Evolutionary conservation across 176 grass and related monocot genomes (phyloP), one percentile per base, ranked within the genome.

Genomic region (Pharus latifolius): DNA sequence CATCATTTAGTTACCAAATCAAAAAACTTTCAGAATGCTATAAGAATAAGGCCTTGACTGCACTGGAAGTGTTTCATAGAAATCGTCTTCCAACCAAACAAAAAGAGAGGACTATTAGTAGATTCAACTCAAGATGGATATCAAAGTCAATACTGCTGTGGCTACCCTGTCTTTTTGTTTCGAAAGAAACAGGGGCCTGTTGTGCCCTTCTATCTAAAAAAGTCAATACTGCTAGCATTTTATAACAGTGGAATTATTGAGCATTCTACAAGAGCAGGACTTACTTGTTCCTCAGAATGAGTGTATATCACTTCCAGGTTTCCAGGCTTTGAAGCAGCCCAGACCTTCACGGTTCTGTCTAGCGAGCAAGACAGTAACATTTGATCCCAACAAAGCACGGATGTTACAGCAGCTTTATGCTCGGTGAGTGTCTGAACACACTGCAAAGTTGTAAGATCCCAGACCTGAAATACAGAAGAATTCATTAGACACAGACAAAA

Each of bases 321-420:
- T 60, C 67, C 84, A 61, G 49, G 78, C 42, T 88, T 46, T 65
- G 62, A 78, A 35, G 70, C 27, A 66, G 51, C 48, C 88, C 88
- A 91, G 35, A 78, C 51, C 73, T 87, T 91, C 42, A 88, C 24
- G 1, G 80, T 75, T 59, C 65, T 70, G 69, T 91, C 88, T 34
- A 91, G 47, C 15, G 89, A 92, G 55, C 80, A 87, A 60, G 84
- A 87, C 33, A 91, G 16, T 75, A 81, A 61, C 42, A 84, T 87
- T 23, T 87, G 48, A 24, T 63, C 77, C 81, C 88, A 91, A 71
- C 84, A 75, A 68, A 84, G 74, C 33, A 88, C 63, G 10, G 89
- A 84, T 51, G 71, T 92, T 78, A 92, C 89, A 55, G 72, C 45
- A 34, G 69, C 78, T 56, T 83, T 81, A 54, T 92, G 89, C 73